Evolutionary conservation across 805 yeast species (phyloP).

Genomic region (Allodekkera sacchari): DNA sequence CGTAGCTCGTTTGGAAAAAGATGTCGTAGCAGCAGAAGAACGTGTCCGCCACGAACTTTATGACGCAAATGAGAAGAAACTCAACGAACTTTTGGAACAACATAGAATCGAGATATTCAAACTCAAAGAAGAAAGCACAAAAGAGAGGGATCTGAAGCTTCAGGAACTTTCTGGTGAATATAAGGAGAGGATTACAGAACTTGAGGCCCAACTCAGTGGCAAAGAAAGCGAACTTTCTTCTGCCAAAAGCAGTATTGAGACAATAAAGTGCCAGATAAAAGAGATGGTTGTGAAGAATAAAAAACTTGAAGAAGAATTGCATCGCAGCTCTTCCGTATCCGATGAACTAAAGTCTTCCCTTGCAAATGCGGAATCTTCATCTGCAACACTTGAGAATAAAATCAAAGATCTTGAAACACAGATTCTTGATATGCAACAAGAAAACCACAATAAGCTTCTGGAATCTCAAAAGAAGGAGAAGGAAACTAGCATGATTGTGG

Average conservation of each 20-base stretch:
- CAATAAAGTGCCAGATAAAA: too few relatives aligned
- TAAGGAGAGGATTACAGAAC: constrained; percentile 20
- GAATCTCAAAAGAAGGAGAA: background rate
- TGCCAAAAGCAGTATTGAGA: too few relatives aligned
- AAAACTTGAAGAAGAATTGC: too few relatives aligned
- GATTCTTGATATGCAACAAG: background rate
- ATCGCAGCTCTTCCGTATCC: too few relatives aligned
- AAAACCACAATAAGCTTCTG: background rate
- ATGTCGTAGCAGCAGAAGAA: constrained; percentile 21
- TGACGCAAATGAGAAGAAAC: constrained; percentile 26
- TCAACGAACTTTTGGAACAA: constrained; percentile 29
- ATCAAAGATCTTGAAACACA: constrained; percentile 8
- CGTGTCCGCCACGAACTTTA: constrained; percentile 21
- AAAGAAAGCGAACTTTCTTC: too few relatives aligned
- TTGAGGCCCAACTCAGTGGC: too few relatives aligned
- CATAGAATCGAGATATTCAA: constrained; percentile 26
- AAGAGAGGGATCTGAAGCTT: constrained; percentile 23
- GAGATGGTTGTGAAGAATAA: background rate
- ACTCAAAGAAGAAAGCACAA: constrained; percentile 18
- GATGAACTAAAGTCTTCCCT: too few relatives aligned
- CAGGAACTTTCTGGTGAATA: constrained; percentile 25
- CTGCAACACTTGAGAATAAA: too few relatives aligned
- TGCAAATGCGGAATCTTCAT: too few relatives aligned
- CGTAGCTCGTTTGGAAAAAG: constrained; percentile 17
- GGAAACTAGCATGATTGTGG: background rate